Evolutionary conservation across 1,284 basidiomycete species (phyloP), one percentile per base, ranked within the genome.

Genomic region (Earliella scabrosa): DNA sequence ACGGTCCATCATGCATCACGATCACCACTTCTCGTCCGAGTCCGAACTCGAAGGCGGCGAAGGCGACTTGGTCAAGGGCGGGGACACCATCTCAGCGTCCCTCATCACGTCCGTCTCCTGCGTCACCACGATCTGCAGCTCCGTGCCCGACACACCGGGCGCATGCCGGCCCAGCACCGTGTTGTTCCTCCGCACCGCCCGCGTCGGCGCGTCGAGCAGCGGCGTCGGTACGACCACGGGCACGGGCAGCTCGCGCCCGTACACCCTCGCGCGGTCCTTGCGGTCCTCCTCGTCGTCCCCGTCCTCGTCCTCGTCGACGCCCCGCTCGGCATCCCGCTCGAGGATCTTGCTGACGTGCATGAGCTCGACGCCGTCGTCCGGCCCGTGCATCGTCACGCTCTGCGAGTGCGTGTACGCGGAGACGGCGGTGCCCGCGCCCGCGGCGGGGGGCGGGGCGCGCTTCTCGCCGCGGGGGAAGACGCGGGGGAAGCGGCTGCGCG

Each of bases 401-500:
- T 21, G 18, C 39, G 35, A 4, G 35, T 13, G 35, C 35, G 35
- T 36, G 16, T 14, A 11, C 26, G 36, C 18, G n/a, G n/a, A n/a
- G n/a, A n/a, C n/a, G n/a, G n/a, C n/a, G n/a, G n/a, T n/a, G n/a
- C n/a, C n/a, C n/a, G n/a, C n/a, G n/a, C n/a, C n/a, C n/a, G n/a
- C n/a, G n/a, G n/a, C n/a, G n/a, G n/a, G n/a, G n/a, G n/a, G n/a
- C 6, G 16, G 18, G 16, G 39, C 13, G 10, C 39, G 40, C 14
- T 3, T 7, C 11, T 14, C 16, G 34, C 21, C 18, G 65, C 50
- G 26, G 66, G 53, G 23, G 65, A 55, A 27, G 56, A 44, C 14
- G 61, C 45, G 9, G 60, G 36, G 8, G 64, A 45, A n/a, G 63
- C 44, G 31, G 56, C 51, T n/a, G 59, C 60, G 20, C 60, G 46